Base-by-base conservation (phyloP, 1,284 basidiomycete species). In the Moesziomyces parantarcticus region DNA sequence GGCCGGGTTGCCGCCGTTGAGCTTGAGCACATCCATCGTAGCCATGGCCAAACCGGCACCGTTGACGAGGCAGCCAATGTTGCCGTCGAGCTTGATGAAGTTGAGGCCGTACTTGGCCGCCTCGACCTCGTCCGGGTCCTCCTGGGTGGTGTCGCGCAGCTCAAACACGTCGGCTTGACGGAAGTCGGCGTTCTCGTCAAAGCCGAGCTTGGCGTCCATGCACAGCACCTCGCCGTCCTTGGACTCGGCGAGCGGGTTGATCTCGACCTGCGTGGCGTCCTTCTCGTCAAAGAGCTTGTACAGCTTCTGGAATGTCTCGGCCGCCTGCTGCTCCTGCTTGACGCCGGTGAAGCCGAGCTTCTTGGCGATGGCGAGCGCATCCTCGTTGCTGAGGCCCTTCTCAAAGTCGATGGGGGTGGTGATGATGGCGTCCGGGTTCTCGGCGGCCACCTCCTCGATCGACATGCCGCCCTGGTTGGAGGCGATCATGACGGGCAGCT, bases 131-230 rank as follows among this genome's bases (percentile, higher is more conserved):
- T 94, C 94, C 23, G 94, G 89, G 84, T 98, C 95, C 86, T 99
- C 97, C 86, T 99, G 97, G 1, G 92, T 89, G 61, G 92, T 89
- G 84, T 99, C 97, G 61, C 97, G 91, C 60, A 98, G 89, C 58
- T 87, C 87, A 84, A 97, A 99, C 59, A 98, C 85, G 75, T 97
- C 94, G 80, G 90, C 85, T 85, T 99, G 97, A 73, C 97, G 91
- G 89, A 99, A 99, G 82, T 95, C 94, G 50, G 97, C 97, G 83
- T 99, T 99, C 85, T 99, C 97, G 83, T 99, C 97, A 81, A 99
- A 99, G 42, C 95, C 94, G 75, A 99, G 93, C 86, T 99, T 99
- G 84, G 97, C 97, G 85, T 99, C 97, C 97, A 99, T 99, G 88
- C 94, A 99, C 56, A 99, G 90, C 52, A 99, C 94, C 76, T 89